phyloP scores from a whole-genome alignment of 2,329 filamentous ascomycete species.

The Fusarium begoniae region DNA sequence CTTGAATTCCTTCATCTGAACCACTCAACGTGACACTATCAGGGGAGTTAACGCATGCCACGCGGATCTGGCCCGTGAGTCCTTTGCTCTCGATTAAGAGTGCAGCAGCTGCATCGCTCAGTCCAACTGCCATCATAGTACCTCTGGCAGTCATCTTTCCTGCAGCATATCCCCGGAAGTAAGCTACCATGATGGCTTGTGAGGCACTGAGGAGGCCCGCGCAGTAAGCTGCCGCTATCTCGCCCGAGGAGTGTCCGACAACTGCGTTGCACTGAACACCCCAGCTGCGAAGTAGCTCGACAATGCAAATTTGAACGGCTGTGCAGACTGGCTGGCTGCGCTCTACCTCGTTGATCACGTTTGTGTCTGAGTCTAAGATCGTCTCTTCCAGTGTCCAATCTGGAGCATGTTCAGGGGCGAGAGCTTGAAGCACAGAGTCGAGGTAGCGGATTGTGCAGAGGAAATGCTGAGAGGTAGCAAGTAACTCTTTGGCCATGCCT shows the following conservation, averaged over 20 bases:
- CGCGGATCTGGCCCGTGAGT: not conserved
- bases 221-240: not conserved
- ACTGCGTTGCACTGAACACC: not conserved
- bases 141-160: rapidly evolving
- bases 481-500: not conserved
- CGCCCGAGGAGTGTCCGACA: not conserved
- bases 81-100: not conserved
- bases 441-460: not conserved
- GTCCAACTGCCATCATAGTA: not conserved
- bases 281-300: not conserved
- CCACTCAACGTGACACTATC: not conserved
- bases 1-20: not conserved
- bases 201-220: rapidly evolving
- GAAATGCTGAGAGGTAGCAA: rapidly evolving
- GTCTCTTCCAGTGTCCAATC: not conserved
- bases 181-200: not conserved
- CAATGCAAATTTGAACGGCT: not conserved
- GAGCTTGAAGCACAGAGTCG: not conserved
- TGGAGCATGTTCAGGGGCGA: not conserved
- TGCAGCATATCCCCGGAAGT: not conserved
- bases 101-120: not conserved
- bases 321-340: not conserved
- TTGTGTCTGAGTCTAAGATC: not conserved
- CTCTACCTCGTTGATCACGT: not conserved
- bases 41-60: not conserved